Evolutionary conservation across 169 alveolate genomes (phyloP).

Genomic region (Nephromyces sp.): DNA sequence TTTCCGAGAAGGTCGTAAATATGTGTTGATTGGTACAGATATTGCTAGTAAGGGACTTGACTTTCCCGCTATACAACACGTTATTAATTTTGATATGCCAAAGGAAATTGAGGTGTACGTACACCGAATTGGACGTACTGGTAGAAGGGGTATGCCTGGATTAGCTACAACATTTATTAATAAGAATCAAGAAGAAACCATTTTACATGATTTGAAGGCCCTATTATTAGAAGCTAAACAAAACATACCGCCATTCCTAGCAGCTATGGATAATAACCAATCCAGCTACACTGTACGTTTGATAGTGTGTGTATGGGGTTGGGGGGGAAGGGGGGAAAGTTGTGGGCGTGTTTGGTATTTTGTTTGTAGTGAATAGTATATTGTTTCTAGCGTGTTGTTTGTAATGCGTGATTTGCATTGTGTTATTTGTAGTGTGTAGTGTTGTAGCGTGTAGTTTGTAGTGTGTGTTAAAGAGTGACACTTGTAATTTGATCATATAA

Average conservation of each 20-base stretch:
- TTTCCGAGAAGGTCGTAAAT: conserved; percentile 60
- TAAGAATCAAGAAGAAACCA: conserved; percentile 57
- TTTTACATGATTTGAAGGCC: conserved; percentile 75
- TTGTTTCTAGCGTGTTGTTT: too few species aligned
- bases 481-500: too few species aligned
- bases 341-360: too few species aligned
- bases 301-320: too few species aligned
- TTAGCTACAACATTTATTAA: conserved; percentile 85
- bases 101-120: conserved; percentile 90
- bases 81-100: conserved; percentile 97
- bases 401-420: too few species aligned
- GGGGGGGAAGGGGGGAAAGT: too few species aligned
- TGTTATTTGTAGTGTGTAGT: too few species aligned
- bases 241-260: conserved; percentile 70
- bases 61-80: conserved; percentile 89
- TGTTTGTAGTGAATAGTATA: too few species aligned
- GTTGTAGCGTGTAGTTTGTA: too few species aligned
- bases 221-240: conserved; percentile 79
- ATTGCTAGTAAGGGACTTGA: conserved; percentile 95
- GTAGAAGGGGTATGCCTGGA: conserved; percentile 92
- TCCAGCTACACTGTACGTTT: too few species aligned
- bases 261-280: conserved; percentile 60
- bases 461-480: too few species aligned
- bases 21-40: conserved; percentile 83
- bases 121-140: conserved; percentile 98